phyloP scores from a whole-genome alignment of 2,329 filamentous ascomycete species.

The Fusarium subtropicale region DNA sequence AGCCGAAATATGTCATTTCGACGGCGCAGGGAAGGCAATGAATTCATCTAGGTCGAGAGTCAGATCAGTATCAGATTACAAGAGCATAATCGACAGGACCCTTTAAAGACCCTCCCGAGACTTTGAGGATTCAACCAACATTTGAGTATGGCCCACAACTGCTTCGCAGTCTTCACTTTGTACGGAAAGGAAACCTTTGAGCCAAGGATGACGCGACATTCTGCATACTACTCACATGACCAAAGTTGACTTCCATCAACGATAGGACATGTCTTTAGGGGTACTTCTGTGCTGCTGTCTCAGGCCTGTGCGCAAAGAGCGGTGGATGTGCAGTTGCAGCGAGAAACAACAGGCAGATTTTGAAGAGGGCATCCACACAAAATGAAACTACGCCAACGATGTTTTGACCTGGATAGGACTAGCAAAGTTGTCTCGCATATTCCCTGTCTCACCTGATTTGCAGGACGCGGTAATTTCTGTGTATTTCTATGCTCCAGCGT shows the following conservation, averaged over 20 bases:
- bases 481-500: neutral
- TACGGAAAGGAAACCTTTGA: neutral
- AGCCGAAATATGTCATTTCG: constrained; percentile 41
- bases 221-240: neutral
- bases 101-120: constrained; percentile 16
- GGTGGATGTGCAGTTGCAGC: constrained; percentile 27
- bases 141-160: neutral
- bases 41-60: constrained; percentile 31
- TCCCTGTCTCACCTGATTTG: constrained; percentile 43
- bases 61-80: constrained; percentile 21
- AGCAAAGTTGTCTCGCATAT: constrained; percentile 37
- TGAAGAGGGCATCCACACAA: constrained; percentile 10
- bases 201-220: neutral
- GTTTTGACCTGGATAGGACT: constrained; percentile 6
- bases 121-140: constrained; percentile 1
- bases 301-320: constrained; percentile 42
- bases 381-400: constrained; percentile 21
- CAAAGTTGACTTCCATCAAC: neutral
- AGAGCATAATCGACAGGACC: constrained; percentile 24
- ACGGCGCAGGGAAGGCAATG: constrained; percentile 48
- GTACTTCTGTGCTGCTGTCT: neutral
- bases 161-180: neutral
- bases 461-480: neutral
- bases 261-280: neutral
- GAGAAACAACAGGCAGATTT: constrained; percentile 8